These are phyloP conservation scores for Kockovaella imperatae DNA, from an alignment of 768 basidiomycete genomes.

Conservation along the genomic window DNA sequence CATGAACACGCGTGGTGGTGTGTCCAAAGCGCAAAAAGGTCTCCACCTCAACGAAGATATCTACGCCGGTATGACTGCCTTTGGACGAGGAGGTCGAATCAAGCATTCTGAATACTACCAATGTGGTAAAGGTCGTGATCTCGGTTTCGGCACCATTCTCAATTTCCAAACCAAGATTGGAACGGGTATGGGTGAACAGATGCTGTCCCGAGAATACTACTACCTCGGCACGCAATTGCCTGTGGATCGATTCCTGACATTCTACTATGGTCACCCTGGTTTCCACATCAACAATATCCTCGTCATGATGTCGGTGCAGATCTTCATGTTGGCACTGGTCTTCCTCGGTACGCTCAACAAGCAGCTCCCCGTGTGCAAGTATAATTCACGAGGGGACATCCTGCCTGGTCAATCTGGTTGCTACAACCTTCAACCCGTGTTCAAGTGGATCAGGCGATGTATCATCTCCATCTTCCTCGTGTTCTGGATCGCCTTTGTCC, in stretches of 20 bases:
- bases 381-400: constrained; percentile 63
- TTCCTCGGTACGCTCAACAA: constrained; percentile 89
- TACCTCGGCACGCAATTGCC: constrained; percentile 96
- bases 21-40: constrained; percentile 98
- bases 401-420: constrained; percentile 75
- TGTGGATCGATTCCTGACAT: constrained; percentile 96
- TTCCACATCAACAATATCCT: constrained; percentile 99
- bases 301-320: constrained; percentile 90
- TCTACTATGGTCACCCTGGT: constrained; percentile 98
- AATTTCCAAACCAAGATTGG: constrained; percentile 99
- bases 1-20: constrained; percentile 97
- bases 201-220: constrained; percentile 98
- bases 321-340: constrained; percentile 89
- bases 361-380: constrained; percentile 69
- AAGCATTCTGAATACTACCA: constrained; percentile 99
- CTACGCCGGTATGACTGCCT: constrained; percentile 97
- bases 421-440: constrained; percentile 88
- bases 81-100: constrained; percentile 92
- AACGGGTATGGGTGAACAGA: constrained; percentile 99
- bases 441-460: constrained; percentile 89
- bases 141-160: constrained; percentile 96
- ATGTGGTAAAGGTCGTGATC: constrained; percentile 96
- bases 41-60: constrained; percentile 99
- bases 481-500: constrained; percentile 93
- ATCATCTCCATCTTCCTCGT: constrained; percentile 98